Percentiles rank a stretch among this genome's conserved stretches.
These are phyloP conservation scores for Akanthomyces dipterigenus DNA, from an alignment of 2,329 filamentous ascomycete genomes.

Conservation along the genomic window DNA sequence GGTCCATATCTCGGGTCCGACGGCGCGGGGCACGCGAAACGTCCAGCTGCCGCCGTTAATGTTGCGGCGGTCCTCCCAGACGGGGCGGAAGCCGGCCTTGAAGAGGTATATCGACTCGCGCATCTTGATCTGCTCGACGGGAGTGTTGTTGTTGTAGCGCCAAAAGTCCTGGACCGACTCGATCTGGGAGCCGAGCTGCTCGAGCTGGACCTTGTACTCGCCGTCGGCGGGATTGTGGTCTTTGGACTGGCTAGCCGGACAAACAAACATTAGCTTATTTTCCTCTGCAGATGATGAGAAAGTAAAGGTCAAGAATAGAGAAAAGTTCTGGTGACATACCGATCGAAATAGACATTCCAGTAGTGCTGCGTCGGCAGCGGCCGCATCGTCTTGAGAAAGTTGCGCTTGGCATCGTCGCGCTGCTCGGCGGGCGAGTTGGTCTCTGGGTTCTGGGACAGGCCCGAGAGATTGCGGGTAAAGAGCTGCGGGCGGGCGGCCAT, in stretches of 20 bases:
- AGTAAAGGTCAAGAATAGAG: background rate
- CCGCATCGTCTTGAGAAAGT: constrained; percentile 69
- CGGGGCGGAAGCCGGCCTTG: constrained; percentile 67
- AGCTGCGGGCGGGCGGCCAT: constrained; percentile 53
- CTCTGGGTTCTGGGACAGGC: constrained; percentile 52
- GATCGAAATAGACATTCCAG: constrained; percentile 66
- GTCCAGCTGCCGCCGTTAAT: constrained; percentile 83
- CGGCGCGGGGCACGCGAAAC: constrained; percentile 76
- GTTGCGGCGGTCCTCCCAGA: constrained; percentile 86
- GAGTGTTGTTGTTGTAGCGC: constrained; percentile 76
- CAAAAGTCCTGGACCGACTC: constrained; percentile 82
- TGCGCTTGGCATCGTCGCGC: constrained; percentile 75
- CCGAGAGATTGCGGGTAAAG: constrained; percentile 57
- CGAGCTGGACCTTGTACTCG: constrained; percentile 48
- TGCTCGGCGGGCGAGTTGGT: constrained; percentile 63
- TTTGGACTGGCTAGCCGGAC: constrained; percentile 32
- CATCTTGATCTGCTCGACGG: constrained; percentile 67
- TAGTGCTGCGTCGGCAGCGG: constrained; percentile 72
- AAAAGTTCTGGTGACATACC: constrained; percentile 31
- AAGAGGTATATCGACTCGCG: constrained; percentile 74
- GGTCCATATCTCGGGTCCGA: constrained; percentile 70
- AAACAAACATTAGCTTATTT: background rate
- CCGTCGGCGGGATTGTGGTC: constrained; percentile 36
- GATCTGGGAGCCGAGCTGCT: constrained; percentile 58
- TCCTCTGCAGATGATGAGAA: too few species aligned